These are phyloP conservation scores for Cucumis hystrix DNA, from an alignment of 306 rosid species.

Conservation along the genomic window DNA sequence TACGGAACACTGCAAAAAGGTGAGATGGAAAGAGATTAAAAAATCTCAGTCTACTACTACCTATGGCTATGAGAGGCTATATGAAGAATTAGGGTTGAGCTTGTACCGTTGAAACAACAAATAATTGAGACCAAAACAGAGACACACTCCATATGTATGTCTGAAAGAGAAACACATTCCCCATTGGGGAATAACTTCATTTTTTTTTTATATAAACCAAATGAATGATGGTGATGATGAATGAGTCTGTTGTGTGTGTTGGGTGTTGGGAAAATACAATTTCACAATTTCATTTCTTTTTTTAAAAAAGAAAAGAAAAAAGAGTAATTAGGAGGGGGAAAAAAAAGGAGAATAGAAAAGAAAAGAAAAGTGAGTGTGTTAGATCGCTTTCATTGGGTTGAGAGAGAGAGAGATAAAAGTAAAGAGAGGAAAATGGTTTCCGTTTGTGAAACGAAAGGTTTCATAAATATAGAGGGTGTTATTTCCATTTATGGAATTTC, in stretches of 20 bases:
- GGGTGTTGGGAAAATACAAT: not conserved
- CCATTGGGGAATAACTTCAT: not conserved
- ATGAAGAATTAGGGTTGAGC: not conserved
- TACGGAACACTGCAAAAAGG: conserved; percentile 25
- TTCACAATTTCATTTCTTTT: no score
- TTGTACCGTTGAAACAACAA: not conserved
- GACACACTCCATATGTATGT: not conserved
- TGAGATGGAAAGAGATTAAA: conserved; percentile 10
- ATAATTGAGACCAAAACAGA: not conserved
- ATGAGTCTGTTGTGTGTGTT: not conserved
- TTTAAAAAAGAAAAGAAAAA: no score
- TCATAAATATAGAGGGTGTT: not conserved
- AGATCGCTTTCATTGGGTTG: not conserved
- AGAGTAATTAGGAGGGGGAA: no score
- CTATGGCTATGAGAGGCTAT: not conserved
- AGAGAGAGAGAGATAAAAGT: no score
- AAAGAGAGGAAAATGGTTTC: not conserved
- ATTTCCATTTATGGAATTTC: conserved; percentile 3
- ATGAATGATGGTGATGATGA: no score
- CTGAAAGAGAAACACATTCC: not conserved
- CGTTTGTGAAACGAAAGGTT: not conserved
- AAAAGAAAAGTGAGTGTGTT: not conserved
- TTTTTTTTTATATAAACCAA: not conserved
- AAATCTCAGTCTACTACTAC: not conserved
- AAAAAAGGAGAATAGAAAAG: no score